Evolutionary conservation across 495 filamentous ascomycete genomes (phyloP), one percentile per base, ranked within the genome.

Genomic region (Amorphotheca resinae): DNA sequence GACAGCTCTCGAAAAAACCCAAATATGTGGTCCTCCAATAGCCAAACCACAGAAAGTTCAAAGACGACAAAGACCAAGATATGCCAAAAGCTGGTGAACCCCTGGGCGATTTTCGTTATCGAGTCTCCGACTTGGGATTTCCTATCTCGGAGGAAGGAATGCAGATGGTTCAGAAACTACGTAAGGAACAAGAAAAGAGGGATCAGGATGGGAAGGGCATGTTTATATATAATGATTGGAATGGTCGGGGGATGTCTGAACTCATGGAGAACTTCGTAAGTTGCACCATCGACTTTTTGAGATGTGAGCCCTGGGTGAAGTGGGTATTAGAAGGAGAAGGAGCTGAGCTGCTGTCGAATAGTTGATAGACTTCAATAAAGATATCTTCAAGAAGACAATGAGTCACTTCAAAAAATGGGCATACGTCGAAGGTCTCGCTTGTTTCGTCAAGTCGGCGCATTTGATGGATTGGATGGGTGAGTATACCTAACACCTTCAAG

Each of bases 251-350:
- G 4, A 42, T 60, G 2, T 21, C 55, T 28, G 66, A 72, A 45
- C 41, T 63, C 6, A 43, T 66, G 9, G 56, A 64, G 39, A 71
- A 71, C 45, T n/a, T n/a, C n/a, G n/a, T n/a, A n/a, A n/a, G n/a
- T n/a, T n/a, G n/a, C n/a, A 28, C 54, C 9, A 52, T 59, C n/a
- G n/a, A 53, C 20, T 35, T 36, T 4, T 22, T 16, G 1, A 3
- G 15, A 9, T 3, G 11, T 26, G n/a, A 9, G 11, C 17, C 11
- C 3, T 22, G 16, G 15, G 8, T 31, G 8, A 23, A 34, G 18
- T 9, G n/a, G 16, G 22, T 28, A 11, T n/a, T 9, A 20, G 7
- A 12, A 31, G 21, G 26, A 33, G 20, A 28, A 45, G 12, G 0
- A 6, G 11, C 14, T 33, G 7, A 1, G 2, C n/a, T n/a, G n/a